These are phyloP conservation scores for Phlebiopsis gigantea DNA, from an alignment of 768 basidiomycete species.

Conservation along the genomic window DNA sequence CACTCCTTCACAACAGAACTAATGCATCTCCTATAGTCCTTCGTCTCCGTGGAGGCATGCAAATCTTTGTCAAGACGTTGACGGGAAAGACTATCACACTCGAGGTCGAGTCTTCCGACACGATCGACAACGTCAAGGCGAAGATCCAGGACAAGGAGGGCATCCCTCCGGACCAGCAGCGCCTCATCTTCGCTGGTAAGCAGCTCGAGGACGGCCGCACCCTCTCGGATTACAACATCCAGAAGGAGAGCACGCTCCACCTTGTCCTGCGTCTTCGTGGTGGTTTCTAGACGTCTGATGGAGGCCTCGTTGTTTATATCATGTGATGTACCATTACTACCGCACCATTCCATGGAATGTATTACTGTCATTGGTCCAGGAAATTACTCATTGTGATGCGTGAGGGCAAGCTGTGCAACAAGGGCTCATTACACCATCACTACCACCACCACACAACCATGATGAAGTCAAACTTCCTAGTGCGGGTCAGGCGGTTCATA, in stretches of 20 bases:
- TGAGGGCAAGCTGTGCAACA: neutral
- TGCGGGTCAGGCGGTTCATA: too few relatives aligned
- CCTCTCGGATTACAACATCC: conserved; percentile 29
- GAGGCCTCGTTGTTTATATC: neutral
- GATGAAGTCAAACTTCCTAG: too few relatives aligned
- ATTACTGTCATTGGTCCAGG: neutral
- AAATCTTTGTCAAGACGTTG: conserved; percentile 82
- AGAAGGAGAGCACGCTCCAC: conserved; percentile 27
- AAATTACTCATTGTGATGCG: neutral
- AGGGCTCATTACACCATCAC: neutral
- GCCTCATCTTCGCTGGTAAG: conserved; percentile 80
- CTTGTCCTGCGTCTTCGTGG: conserved; percentile 46
- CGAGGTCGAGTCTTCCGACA: conserved; percentile 89
- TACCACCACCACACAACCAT: too few relatives aligned
- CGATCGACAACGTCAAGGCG: conserved; percentile 87
- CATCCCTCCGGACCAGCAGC: conserved; percentile 82
- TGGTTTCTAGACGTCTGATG: conserved; percentile 23
- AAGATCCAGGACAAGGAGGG: conserved; percentile 83
- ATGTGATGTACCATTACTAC: neutral
- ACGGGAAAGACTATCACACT: conserved; percentile 90
- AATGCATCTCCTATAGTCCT: conserved; percentile 44
- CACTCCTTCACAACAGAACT: conserved; percentile 18
- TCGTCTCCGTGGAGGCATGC: conserved; percentile 86
- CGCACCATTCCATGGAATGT: neutral
- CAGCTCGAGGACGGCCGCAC: conserved; percentile 52